Conservation (phyloP, 768 basidiomycete species). For the Lactarius deliciosus region DNA sequence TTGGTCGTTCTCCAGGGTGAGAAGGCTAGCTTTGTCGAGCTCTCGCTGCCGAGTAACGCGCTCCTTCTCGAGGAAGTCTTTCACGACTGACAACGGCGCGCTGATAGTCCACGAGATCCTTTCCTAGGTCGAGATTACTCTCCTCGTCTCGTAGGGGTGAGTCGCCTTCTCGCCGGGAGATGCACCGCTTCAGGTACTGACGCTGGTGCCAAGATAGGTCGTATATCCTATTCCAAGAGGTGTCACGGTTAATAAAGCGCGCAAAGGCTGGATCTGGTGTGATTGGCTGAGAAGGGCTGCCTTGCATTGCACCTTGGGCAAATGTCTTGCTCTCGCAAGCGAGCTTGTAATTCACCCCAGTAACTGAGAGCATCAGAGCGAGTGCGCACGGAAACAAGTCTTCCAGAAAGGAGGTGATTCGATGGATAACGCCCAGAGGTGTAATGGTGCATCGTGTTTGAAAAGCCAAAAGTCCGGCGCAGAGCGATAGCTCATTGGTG, state of each 20-base stretch:
- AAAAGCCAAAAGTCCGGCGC: constrained; percentile 69
- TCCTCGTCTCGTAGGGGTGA: constrained; percentile 54
- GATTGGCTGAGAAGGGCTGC: constrained; percentile 32
- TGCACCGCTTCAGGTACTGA: constrained; percentile 57
- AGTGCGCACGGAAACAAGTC: constrained; percentile 43
- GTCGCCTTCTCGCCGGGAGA: constrained; percentile 42
- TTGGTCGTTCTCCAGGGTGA: constrained; percentile 2
- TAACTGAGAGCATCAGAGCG: constrained; percentile 44
- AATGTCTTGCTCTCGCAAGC: constrained; percentile 45
- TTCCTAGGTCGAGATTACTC: constrained; percentile 40
- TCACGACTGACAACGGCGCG: constrained; percentile 52
- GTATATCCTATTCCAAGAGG: constrained; percentile 63
- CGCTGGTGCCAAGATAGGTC: constrained; percentile 66
- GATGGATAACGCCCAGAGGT: constrained; percentile 58
- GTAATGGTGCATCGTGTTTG: constrained; percentile 52
- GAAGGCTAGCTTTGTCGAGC: constrained; percentile 30
- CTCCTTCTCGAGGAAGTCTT: constrained; percentile 47
- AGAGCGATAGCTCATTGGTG: constrained; percentile 42
- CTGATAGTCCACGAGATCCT: constrained; percentile 54
- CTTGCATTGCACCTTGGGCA: constrained; percentile 28
- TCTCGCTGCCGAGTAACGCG: constrained; percentile 11
- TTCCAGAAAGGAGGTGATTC: constrained; percentile 55
- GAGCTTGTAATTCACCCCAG: constrained; percentile 57
- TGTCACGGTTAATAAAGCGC: constrained; percentile 55
- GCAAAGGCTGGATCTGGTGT: constrained; percentile 37